These are phyloP conservation scores for Nadsonia starkeyi-henricii DNA, from an alignment of 1,139 yeast genomes.

Conservation along the genomic window DNA sequence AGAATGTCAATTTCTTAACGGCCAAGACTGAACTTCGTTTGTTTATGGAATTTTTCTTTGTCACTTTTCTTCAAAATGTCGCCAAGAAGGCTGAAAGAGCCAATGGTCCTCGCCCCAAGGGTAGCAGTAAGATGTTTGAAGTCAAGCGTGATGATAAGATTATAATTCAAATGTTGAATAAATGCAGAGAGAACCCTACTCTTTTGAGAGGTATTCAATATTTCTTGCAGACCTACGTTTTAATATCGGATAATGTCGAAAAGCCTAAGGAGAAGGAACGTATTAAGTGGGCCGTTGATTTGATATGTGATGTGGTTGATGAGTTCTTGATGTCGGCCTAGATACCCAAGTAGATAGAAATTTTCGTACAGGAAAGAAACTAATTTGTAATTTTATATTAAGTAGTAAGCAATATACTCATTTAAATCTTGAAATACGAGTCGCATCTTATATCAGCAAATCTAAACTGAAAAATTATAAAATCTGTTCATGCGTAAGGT, in stretches of 20 bases:
- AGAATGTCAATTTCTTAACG: constrained; percentile 62
- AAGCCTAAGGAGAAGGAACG: constrained; percentile 40
- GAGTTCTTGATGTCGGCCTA: constrained; percentile 3
- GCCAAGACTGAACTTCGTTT: constrained; percentile 50
- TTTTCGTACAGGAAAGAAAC: no score
- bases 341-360: no score
- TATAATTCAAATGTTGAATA: constrained; percentile 40
- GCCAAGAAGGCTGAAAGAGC: constrained; percentile 41
- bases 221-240: constrained; percentile 37
- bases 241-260: constrained; percentile 39
- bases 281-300: constrained; percentile 58
- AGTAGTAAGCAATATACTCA: no score
- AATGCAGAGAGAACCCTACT: constrained; percentile 45
- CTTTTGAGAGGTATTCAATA: constrained; percentile 62
- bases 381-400: no score
- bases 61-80: constrained; percentile 48
- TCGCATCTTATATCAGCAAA: no score
- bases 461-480: no score
- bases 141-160: constrained; percentile 37
- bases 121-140: constrained; percentile 6
- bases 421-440: no score
- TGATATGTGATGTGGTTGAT: constrained; percentile 4
- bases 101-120: constrained; percentile 7
- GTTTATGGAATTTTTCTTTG: constrained; percentile 61
- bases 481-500: no score